These are phyloP conservation scores for Halenospora varia DNA, from an alignment of 495 filamentous ascomycete species.

Conservation along the genomic window DNA sequence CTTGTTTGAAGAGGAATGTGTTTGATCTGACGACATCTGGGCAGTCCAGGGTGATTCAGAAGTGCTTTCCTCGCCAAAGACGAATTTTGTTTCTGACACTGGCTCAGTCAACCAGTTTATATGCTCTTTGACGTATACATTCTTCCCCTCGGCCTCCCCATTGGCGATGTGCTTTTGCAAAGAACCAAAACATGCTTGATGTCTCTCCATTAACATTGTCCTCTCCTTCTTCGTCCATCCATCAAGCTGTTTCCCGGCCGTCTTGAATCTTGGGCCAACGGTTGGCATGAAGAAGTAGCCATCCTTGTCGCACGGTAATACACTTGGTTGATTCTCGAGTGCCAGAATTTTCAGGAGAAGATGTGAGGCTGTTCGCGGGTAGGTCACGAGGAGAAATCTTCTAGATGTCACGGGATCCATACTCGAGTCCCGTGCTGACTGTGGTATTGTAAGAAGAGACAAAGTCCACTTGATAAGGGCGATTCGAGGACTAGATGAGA, in stretches of 20 bases:
- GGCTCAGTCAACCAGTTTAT: slow-evolving; percentile 22
- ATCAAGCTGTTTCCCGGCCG: slow-evolving; percentile 21
- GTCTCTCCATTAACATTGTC: slow-evolving; percentile 12
- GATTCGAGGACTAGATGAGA: no score
- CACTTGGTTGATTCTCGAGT: slow-evolving; percentile 31
- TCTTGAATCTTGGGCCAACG: slow-evolving; percentile 10
- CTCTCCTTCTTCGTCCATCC: slow-evolving; percentile 28
- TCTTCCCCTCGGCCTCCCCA: slow-evolving; percentile 27
- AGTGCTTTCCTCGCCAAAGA: slow-evolving; percentile 8
- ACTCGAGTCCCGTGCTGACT: no score
- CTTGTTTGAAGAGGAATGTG: slow-evolving; percentile 25
- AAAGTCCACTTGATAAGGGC: no score
- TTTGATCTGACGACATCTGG: slow-evolving; percentile 16
- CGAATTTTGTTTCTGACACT: slow-evolving; percentile 4
- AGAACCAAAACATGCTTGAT: slow-evolving; percentile 21
- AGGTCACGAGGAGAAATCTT: slow-evolving; percentile 28
- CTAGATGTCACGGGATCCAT: no score
- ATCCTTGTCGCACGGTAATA: slow-evolving; percentile 19
- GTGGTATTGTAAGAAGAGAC: no score
- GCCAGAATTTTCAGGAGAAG: slow-evolving; percentile 35
- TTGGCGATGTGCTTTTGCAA: slow-evolving; percentile 27
- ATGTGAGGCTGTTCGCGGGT: slow-evolving; percentile 42
- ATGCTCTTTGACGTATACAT: slow-evolving; percentile 40
- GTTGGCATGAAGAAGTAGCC: slow-evolving; percentile 38
- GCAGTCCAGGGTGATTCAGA: background rate